Conservation (phyloP, 2,329 filamentous ascomycete species). For the Diplodia mutila region DNA sequence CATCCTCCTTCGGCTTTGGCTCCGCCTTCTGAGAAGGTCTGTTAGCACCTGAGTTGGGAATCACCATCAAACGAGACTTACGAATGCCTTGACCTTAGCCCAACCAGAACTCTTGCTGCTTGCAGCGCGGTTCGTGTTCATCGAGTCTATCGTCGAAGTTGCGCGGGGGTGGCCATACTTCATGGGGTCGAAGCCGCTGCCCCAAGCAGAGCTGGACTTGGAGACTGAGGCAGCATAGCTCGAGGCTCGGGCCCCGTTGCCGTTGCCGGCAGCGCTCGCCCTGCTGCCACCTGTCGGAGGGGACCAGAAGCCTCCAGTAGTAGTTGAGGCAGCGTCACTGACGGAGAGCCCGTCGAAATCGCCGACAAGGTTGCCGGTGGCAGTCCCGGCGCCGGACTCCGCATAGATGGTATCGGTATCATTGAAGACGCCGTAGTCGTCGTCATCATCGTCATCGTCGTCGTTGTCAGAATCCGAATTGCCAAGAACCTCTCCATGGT, state of each 20-base stretch:
- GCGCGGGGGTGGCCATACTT: slow-evolving; percentile 31
- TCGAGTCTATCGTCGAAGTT: slow-evolving; percentile 29
- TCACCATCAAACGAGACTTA: slow-evolving; percentile 28
- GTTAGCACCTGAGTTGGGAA: neutral
- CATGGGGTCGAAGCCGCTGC: slow-evolving; percentile 31
- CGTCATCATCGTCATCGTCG: slow-evolving; percentile 38
- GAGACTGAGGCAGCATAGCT: neutral
- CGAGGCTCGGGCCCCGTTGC: neutral
- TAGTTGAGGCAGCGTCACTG: neutral
- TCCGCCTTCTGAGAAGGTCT: neutral
- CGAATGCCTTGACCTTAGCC: slow-evolving; percentile 39
- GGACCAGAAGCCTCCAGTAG: neutral
- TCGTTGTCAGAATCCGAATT: slow-evolving; percentile 48
- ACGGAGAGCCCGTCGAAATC: neutral
- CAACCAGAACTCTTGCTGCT: slow-evolving; percentile 31
- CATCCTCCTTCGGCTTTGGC: neutral
- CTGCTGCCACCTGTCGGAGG: neutral
- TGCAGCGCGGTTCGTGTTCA: slow-evolving; percentile 1
- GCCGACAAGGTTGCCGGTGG: neutral
- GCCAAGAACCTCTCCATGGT: slow-evolving; percentile 28
- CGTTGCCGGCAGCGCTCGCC: neutral
- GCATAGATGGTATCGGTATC: neutral
- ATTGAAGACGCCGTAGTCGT: neutral
- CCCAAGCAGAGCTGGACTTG: neutral
- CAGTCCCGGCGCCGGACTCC: neutral